Conservation (phyloP, 192 early-diverging fungal species). For the Diversispora epigaea region DNA sequence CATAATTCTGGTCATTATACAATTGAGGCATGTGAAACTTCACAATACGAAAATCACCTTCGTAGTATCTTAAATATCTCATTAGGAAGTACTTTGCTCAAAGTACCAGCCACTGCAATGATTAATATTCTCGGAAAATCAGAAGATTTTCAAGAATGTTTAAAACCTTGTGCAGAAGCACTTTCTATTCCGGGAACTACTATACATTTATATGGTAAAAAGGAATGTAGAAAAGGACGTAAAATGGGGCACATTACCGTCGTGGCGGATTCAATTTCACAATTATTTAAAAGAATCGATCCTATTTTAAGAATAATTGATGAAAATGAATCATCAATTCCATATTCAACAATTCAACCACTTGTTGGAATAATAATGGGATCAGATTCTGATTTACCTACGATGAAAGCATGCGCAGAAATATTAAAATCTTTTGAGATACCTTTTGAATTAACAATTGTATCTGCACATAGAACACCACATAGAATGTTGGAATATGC, state of each 20-base stretch:
- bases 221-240: conserved; percentile 79
- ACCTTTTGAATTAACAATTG: conserved; percentile 96
- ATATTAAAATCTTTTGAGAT: conserved; percentile 87
- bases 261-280: conserved; percentile 80
- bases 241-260: conserved; percentile 99
- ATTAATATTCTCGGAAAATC: conserved; percentile 89
- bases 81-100: conserved; percentile 81
- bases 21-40: conserved; percentile 95
- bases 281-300: conserved; percentile 64
- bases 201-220: conserved; percentile 95
- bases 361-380: conserved; percentile 99
- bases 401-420: conserved; percentile 85
- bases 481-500: conserved; percentile 93
- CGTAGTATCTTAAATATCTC: conserved; percentile 90
- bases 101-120: conserved; percentile 92
- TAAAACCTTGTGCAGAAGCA: conserved; percentile 67
- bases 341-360: conserved; percentile 48
- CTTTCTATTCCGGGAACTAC: conserved; percentile 81
- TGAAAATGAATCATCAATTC: conserved; percentile 50
- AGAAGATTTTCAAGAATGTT: conserved; percentile 57
- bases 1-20: conserved; percentile 99
- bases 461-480: conserved; percentile 96
- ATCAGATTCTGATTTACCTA: conserved; percentile 95
- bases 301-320: conserved; percentile 65
- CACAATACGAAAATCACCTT: conserved; percentile 95